Evolutionary conservation across 2,329 filamentous ascomycete genomes (phyloP), one percentile per base, ranked within the genome.

Genomic region (Fusarium sp.): DNA sequence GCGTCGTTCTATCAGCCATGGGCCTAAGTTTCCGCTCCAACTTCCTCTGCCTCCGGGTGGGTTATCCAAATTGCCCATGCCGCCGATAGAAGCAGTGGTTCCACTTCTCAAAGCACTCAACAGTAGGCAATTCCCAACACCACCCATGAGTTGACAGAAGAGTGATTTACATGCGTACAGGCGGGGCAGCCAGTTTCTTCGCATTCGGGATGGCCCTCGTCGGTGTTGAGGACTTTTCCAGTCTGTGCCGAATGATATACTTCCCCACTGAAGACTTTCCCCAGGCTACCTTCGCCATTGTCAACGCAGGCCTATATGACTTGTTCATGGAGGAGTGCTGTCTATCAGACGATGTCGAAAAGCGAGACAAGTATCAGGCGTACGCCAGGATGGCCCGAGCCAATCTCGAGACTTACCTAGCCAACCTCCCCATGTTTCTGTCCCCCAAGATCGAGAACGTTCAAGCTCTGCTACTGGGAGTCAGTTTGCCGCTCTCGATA

Each of bases 381-480:
- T 84, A 83, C 60, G 79, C 82, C 58, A 76, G 80, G 37, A 77
- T 85, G 63, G 87, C 85, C 67, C 83, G 83, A 50, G 81, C 82
- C 60, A 88, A 89, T 66, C 76, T 88, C n/a, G 86, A 89, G 77
- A 87, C 85, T 10, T 83, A 83, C 7, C 79, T 88, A 1, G 82
- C 84, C 27, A 85, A 87, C 74, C 81, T 91, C 58, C 87, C 87
- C 11, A 80, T 92, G 35, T 84, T 91, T 70, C 81, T 91, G 73
- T 87, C 89, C 1, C 85, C 88, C n/a, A 88, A 82, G 22, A 80
- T 85, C 45, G 81, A 87, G 69, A 91, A 87, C 52, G 85, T 91
- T 31, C 86, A 90, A 70, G 89, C 90, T 5, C 82, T 93, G 4
- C 76, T 88, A 22, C 81, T 91, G 4, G 89, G 87, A 1, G 90